Evolutionary conservation across 495 filamentous ascomycete species (phyloP).

Genomic region (Pseudoneurospora amorphoporcata): DNA sequence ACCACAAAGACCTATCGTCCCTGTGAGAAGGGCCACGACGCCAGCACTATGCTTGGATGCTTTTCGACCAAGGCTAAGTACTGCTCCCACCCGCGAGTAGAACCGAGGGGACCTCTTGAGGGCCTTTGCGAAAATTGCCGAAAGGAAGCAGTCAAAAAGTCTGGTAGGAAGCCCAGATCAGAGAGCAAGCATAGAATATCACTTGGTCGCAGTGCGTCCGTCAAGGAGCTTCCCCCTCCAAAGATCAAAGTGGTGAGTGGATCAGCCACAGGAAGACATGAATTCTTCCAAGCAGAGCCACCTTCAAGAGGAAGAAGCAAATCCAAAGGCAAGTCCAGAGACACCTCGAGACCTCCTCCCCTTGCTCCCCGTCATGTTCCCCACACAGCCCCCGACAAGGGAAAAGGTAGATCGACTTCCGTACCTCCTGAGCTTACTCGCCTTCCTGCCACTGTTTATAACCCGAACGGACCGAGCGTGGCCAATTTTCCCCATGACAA

Average conservation of each 20-base stretch:
- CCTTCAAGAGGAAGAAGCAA: background rate
- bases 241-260: background rate
- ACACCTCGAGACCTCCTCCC: background rate
- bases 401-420: background rate
- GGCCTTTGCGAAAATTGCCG: background rate
- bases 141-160: background rate
- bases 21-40: background rate
- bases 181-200: background rate
- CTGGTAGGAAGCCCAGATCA: background rate
- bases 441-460: background rate
- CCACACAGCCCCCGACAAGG: background rate
- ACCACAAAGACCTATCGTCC: background rate
- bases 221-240: background rate
- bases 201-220: background rate
- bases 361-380: background rate
- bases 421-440: background rate
- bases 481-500: background rate
- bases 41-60: background rate
- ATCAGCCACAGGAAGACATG: background rate
- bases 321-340: background rate
- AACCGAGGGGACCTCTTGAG: background rate
- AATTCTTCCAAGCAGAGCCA: background rate
- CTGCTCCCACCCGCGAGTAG: background rate
- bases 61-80: background rate
- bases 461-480: background rate